These are phyloP conservation scores for Termitomyces sp. DNA, from an alignment of 768 basidiomycete genomes.

Conservation along the genomic window DNA sequence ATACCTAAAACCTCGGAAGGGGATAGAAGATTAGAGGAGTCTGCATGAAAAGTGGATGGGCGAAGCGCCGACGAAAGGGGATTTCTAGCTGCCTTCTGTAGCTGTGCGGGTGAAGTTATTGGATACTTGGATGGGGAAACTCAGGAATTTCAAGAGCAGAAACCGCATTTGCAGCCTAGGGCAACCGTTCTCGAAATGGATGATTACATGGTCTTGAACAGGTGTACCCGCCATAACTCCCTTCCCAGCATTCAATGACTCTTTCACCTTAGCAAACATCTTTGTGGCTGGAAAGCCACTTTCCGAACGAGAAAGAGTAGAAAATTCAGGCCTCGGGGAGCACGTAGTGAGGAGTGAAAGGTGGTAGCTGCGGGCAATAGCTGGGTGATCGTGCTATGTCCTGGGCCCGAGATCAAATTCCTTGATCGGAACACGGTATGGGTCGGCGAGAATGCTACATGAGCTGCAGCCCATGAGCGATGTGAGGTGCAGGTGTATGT, in stretches of 20 bases:
- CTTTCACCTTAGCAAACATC: slow-evolving; percentile 18
- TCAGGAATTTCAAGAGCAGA: slow-evolving; percentile 42
- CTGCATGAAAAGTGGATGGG: background rate
- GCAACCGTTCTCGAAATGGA: slow-evolving; percentile 38
- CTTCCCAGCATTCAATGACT: background rate
- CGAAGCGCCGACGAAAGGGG: background rate
- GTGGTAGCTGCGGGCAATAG: slow-evolving; percentile 40
- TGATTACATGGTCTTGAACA: slow-evolving; percentile 41
- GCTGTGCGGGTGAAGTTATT: slow-evolving; percentile 13
- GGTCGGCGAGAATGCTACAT: too few species aligned
- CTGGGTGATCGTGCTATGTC: slow-evolving; percentile 47
- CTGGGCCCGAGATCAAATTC: slow-evolving; percentile 50
- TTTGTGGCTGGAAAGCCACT: slow-evolving; percentile 11
- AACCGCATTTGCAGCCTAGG: slow-evolving; percentile 54
- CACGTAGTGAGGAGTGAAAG: slow-evolving; percentile 31
- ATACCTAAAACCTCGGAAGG: background rate
- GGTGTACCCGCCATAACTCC: background rate
- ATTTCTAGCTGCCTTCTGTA: slow-evolving; percentile 6
- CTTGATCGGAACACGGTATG: slow-evolving; percentile 41
- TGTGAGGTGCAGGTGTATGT: too few species aligned
- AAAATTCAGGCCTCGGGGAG: slow-evolving; percentile 11
- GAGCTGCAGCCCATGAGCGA: too few species aligned
- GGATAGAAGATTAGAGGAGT: background rate
- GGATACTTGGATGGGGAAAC: slow-evolving; percentile 32
- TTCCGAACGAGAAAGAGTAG: slow-evolving; percentile 2